Percentiles rank a stretch among this genome's conserved stretches.
These are phyloP conservation scores for Entonaema liquescens DNA, from an alignment of 495 filamentous ascomycete species.

Conservation along the genomic window DNA sequence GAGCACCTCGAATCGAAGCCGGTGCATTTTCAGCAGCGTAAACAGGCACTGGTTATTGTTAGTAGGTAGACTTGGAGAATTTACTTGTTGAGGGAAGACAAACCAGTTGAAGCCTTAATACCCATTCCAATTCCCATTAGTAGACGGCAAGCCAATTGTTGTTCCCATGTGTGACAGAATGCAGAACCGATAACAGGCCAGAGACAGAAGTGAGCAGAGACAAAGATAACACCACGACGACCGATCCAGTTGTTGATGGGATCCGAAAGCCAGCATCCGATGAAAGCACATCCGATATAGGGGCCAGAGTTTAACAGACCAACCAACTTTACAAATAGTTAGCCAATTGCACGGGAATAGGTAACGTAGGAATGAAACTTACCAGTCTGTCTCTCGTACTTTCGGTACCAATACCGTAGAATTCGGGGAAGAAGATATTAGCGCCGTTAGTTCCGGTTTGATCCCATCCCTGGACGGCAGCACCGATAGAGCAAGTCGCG, in stretches of 20 bases:
- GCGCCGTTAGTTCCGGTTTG: constrained; percentile 80
- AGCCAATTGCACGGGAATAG: constrained; percentile 2
- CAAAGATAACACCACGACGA: constrained; percentile 73
- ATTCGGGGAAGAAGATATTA: constrained; percentile 69
- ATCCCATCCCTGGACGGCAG: constrained; percentile 78
- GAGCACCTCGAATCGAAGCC: constrained; percentile 74
- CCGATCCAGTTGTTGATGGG: constrained; percentile 73
- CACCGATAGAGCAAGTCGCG: constrained; percentile 74
- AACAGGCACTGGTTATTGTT: constrained; percentile 67
- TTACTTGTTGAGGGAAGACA: not conserved
- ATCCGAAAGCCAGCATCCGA: constrained; percentile 75
- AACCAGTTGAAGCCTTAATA: constrained; percentile 59
- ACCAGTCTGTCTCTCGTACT: constrained; percentile 61
- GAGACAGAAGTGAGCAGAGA: constrained; percentile 70
- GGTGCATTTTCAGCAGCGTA: constrained; percentile 82
- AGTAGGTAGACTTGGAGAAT: constrained; percentile 43
- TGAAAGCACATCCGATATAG: constrained; percentile 58
- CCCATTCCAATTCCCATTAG: constrained; percentile 80
- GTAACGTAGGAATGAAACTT: constrained; percentile 38
- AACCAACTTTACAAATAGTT: constrained; percentile 42
- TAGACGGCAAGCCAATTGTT: constrained; percentile 69
- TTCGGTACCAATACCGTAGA: constrained; percentile 54
- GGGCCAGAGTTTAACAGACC: constrained; percentile 63
- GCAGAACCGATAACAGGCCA: constrained; percentile 70
- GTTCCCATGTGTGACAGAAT: constrained; percentile 67